phyloP scores from a whole-genome alignment of 164 flowering plant species.

The Taxillus chinensis region DNA sequence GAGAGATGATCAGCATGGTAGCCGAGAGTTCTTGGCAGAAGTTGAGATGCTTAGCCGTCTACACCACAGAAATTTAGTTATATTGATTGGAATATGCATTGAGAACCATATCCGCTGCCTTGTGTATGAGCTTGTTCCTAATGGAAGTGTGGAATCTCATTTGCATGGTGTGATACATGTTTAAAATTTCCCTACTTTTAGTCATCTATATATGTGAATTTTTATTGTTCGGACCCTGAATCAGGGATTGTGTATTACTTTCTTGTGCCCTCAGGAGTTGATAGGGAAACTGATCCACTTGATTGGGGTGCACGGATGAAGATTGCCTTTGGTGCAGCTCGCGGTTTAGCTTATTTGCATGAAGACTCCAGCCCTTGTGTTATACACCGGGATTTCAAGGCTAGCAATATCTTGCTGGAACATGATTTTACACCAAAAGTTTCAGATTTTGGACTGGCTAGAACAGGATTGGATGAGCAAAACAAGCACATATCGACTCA shows the following conservation, averaged over 20 bases:
- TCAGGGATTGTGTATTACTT: neutral
- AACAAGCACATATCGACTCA: slow-evolving; percentile 49
- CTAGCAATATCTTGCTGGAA: slow-evolving; percentile 68
- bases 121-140: slow-evolving; percentile 59
- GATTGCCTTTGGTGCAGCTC: slow-evolving; percentile 65
- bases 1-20: slow-evolving; percentile 47
- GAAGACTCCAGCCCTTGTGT: slow-evolving; percentile 68
- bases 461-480: slow-evolving; percentile 46
- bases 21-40: slow-evolving; percentile 60
- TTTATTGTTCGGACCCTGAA: neutral
- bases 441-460: slow-evolving; percentile 75
- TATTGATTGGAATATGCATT: slow-evolving; percentile 52
- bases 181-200: neutral
- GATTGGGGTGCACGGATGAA: slow-evolving; percentile 65
- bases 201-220: neutral
- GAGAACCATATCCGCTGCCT: slow-evolving; percentile 42
- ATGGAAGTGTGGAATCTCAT: slow-evolving; percentile 70
- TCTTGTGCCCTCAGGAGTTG: slow-evolving; percentile 25
- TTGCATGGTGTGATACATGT: slow-evolving; percentile 41
- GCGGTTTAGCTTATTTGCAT: slow-evolving; percentile 65
- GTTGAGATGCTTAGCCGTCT: slow-evolving; percentile 67
- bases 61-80: slow-evolving; percentile 61
- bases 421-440: slow-evolving; percentile 63
- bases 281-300: slow-evolving; percentile 44
- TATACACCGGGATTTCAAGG: slow-evolving; percentile 63